Percentiles rank a stretch among this genome's conserved stretches.
These are phyloP conservation scores for Micromonas commoda DNA, from an alignment of 139 green algal species.

Conservation along the genomic window DNA sequence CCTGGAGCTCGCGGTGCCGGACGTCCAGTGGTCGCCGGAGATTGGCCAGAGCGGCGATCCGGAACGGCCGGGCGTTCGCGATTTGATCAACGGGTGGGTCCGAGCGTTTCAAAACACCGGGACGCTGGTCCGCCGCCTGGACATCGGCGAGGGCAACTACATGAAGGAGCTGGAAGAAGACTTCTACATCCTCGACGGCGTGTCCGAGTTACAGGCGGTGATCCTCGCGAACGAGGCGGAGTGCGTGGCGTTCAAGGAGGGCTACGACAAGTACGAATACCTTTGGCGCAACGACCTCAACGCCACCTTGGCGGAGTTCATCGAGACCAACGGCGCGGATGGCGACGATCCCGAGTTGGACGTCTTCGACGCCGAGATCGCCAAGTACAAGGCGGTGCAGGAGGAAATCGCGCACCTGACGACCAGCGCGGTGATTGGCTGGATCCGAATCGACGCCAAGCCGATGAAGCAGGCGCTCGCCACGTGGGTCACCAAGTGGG, in stretches of 20 bases:
- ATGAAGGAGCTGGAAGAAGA: slow-evolving; percentile 68
- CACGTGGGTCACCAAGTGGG: slow-evolving; percentile 46
- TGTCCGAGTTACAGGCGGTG: slow-evolving; percentile 56
- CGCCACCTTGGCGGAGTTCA: slow-evolving; percentile 77
- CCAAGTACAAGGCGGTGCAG: slow-evolving; percentile 49
- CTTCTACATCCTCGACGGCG: not conserved
- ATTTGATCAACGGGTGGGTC: slow-evolving; percentile 71
- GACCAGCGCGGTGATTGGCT: slow-evolving; percentile 55
- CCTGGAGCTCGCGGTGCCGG: slow-evolving; percentile 65
- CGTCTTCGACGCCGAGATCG: slow-evolving; percentile 73
- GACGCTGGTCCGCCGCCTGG: slow-evolving; percentile 71
- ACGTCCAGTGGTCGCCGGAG: slow-evolving; percentile 76
- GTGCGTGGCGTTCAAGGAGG: slow-evolving; percentile 68
- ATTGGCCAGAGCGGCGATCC: slow-evolving; percentile 43
- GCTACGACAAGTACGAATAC: slow-evolving; percentile 58
- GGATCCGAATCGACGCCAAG: slow-evolving; percentile 73
- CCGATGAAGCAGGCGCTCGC: slow-evolving; percentile 68
- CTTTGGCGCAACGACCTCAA: slow-evolving; percentile 63
- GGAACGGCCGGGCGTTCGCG: slow-evolving; percentile 46
- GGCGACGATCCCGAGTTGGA: slow-evolving; percentile 70
- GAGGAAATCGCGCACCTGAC: slow-evolving; percentile 54
- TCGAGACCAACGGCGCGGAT: slow-evolving; percentile 60
- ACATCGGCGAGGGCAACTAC: slow-evolving; percentile 76
- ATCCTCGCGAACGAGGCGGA: slow-evolving; percentile 62
- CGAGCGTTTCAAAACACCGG: slow-evolving; percentile 62